Evolutionary conservation across 2,329 filamentous ascomycete species (phyloP), one percentile per base, ranked within the genome.

Genomic region (Zalaria obscura): DNA sequence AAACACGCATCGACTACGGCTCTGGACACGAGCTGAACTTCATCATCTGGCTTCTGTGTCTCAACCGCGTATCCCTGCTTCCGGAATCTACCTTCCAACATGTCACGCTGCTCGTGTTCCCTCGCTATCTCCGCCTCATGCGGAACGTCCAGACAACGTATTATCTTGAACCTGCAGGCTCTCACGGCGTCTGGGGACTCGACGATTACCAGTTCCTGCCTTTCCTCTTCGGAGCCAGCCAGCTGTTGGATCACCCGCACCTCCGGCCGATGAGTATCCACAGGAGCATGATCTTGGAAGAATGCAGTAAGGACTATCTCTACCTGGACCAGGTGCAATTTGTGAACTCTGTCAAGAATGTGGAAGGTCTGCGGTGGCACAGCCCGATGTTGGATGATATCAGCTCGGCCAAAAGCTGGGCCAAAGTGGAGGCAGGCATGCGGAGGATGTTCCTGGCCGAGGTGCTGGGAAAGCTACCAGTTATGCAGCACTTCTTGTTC

Each of bases 301-400:
- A 96, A 58, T 88, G 84, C 53, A 75, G 77, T 9, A 66, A 72
- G 42, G 84, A 94, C 42, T 98, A 81, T 55, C 66, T 98, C 43
- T 98, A 98, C 54, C 75, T 98, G 0, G 83, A 88, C 40, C 91
- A 96, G 62, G 85, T 98, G 26, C 73, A 75, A 40, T 98, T 93
- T 63, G 89, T 98, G 44, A 95, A 96, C 63, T 84, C 79, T 51
- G 93, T 93, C 44, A 98, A 98, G 69, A 94, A 86, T 1, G 88
- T 95, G 44, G 86, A 93, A 55, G 89, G 88, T 1, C 66, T 98
- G 46, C 75, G 91, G 36, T 98, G 91, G 91, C 93, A 98, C 55
- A 88, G 81, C 48, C 91, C 93, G 3, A 96, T 98, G 93, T 75
- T 98, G 11, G 91, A 98, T 57, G 91, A 98, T 59, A 98, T 98